phyloP scores from a whole-genome alignment of 495 filamentous ascomycete genomes.

The Daldinia childiae region DNA sequence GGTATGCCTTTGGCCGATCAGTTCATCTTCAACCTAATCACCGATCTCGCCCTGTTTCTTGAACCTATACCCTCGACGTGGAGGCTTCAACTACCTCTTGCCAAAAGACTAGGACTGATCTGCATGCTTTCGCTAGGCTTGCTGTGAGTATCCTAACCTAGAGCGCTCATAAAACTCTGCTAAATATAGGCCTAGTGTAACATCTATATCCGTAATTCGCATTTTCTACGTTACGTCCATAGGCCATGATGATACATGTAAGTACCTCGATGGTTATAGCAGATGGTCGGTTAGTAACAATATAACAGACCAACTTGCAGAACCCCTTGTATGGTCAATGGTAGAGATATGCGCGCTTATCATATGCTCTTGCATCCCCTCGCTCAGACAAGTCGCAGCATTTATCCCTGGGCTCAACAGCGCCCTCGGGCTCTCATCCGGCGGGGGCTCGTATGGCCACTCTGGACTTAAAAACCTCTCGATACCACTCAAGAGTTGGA shows the following conservation, averaged over 20 bases:
- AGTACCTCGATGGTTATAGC: background rate
- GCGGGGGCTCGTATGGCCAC: slow-evolving; percentile 10
- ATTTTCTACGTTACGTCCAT: slow-evolving; percentile 32
- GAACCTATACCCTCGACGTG: slow-evolving; percentile 45
- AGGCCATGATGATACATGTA: slow-evolving; percentile 27
- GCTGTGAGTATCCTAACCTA: slow-evolving; percentile 42
- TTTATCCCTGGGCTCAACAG: slow-evolving; percentile 39
- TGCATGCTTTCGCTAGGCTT: slow-evolving; percentile 55
- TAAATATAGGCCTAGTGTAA: slow-evolving; percentile 25
- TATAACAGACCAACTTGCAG: slow-evolving; percentile 24
- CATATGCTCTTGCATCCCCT: slow-evolving; percentile 46
- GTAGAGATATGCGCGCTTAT: slow-evolving; percentile 45
- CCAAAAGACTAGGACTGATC: slow-evolving; percentile 55
- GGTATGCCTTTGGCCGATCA: slow-evolving; percentile 13
- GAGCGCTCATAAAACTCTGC: background rate
- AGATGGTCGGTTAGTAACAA: background rate
- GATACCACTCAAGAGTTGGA: slow-evolving; percentile 23
- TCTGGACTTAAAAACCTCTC: slow-evolving; percentile 9
- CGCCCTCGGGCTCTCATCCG: slow-evolving; percentile 34
- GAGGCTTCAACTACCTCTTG: slow-evolving; percentile 47
- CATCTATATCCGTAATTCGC: slow-evolving; percentile 34
- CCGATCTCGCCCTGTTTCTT: slow-evolving; percentile 43
- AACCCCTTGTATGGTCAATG: slow-evolving; percentile 42
- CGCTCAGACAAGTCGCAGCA: slow-evolving; percentile 34
- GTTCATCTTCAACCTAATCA: slow-evolving; percentile 41